Evolutionary conservation across 2,329 filamentous ascomycete genomes (phyloP), one percentile per base, ranked within the genome.

Genomic region (Aspergillus niger): DNA sequence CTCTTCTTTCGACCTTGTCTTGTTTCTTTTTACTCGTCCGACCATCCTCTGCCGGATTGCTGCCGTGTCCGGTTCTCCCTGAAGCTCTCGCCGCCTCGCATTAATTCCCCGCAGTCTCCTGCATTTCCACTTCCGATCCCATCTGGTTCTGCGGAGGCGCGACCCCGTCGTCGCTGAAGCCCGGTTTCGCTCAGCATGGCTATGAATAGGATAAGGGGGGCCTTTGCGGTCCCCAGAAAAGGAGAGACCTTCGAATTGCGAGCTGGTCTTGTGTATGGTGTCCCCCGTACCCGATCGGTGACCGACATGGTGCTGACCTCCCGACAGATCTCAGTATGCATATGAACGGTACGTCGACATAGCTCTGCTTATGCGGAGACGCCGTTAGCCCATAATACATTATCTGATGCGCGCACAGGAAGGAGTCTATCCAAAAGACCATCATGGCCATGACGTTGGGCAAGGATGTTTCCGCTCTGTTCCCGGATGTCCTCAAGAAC

Each of bases 401-500:
- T 61, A 36, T 62, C 71, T 76, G 70, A 77, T 77, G 60, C 47
- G 61, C 28, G 43, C 58, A 49, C 63, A 86, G 92, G 73, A 99
- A 99, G 80, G 95, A 99, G 82, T 91, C 95, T 24, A 99, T 99
- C 70, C 95, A 99, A 77, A 98, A 97, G 85, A 99, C 95, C 66
- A 99, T 99, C 81, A 98, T 98, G 93, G 93, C 95, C 75, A 99
- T 99, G 95, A 99, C 95, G 1, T 79, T 99, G 70, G 95, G 95
- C 77, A 99, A 99, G 79, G 95, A 99, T 80, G 95, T 99, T 62
- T 99, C 95, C 57, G 91, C 93, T 59, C 82, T 99, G 65, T 99
- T 99, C 76, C 95, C 95, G 2, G 95, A 99, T 75, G 95, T 99
- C 36, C 83, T 99, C 66, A 99, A 99, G 85, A 99, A 99, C 74